Base-by-base conservation (phyloP, 176 grass and related monocot genomes). In the Avena sativa region DNA sequence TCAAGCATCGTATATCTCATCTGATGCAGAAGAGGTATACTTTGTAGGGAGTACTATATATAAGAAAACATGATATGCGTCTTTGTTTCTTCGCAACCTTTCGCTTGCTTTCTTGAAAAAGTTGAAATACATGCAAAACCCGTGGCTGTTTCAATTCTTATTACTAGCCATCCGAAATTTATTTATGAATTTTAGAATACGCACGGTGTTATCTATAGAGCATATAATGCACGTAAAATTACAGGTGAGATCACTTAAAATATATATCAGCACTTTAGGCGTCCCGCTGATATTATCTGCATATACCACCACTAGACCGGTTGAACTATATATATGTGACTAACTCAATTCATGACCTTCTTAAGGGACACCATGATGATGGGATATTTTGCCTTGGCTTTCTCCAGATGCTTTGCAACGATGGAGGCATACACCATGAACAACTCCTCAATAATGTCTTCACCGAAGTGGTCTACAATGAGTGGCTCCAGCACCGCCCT, bases 401-500 rank as follows among this genome's bases (percentile, higher is more conserved):
- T 69, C 15, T 69, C 7, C 15, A 69, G 0, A 69, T 69, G 65
- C 15, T 38, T 69, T 69, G 30, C 32, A 69, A 70, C 16, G 8
- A 20, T 9, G 2, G 16, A 70, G 34, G 67, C 16, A n/a, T 43
- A 71, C 17, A 43, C 36, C 8, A 43, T 0, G 36, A 71, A 71
- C 8, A 71, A 12, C 2, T 71, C 67, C 16, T 71, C 67, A n/a
- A 71, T 71, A 20, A 71, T 71, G 9, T 43, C 17, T 10, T 44
- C 16, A 16, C 67, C 67, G 9, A 71, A 71, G 67, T 71, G 67
- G 36, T 71, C 67, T 71, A 6, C 34, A 2, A 71, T 71, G 9
- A 71, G 36, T 0, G 67, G 67, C 8, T 71, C 67, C 67, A 71
- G n/a, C 17, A 71, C 67, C 8, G 67, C 67, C 67, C 67, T 71